Evolutionary conservation across 805 yeast species (phyloP).

Genomic region (Metschnikowia baotianmanensis): DNA sequence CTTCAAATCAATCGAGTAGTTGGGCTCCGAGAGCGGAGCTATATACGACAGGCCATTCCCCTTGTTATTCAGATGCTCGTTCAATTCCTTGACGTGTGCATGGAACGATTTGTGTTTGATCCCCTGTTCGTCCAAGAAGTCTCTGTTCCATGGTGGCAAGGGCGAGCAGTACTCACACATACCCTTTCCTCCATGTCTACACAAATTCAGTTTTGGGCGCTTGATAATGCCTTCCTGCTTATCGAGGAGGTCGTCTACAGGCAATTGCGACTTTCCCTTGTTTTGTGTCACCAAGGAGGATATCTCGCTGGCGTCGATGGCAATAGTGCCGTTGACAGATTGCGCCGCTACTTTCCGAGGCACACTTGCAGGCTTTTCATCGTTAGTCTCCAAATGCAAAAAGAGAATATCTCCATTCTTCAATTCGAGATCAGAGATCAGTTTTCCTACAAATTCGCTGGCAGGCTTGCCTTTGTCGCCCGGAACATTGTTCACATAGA

Average conservation of each 20-base stretch:
- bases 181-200: conserved; percentile 88
- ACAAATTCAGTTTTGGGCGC: conserved; percentile 58
- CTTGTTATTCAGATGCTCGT: conserved; percentile 62
- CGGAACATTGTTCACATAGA: conserved; percentile 45
- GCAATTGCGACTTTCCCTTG: conserved; percentile 46
- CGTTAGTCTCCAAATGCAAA: conserved; percentile 31
- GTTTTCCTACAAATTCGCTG: conserved; percentile 31
- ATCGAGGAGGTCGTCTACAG: conserved; percentile 67
- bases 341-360: conserved; percentile 1
- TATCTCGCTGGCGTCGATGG: conserved; percentile 9
- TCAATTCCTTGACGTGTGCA: conserved; percentile 71
- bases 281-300: conserved; percentile 1
- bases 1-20: conserved; percentile 57
- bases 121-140: conserved; percentile 66
- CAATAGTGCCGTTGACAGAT: conserved; percentile 10
- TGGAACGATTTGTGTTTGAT: conserved; percentile 90
- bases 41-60: conserved; percentile 62
- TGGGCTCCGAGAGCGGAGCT: conserved; percentile 73
- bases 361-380: background rate
- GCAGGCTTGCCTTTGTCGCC: conserved; percentile 42
- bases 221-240: conserved; percentile 68
- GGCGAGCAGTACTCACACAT: conserved; percentile 99
- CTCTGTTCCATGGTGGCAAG: conserved; percentile 89
- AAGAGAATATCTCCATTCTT: conserved; percentile 60
- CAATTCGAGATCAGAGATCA: conserved; percentile 46